A percentile compares a stretch with the other conserved stretches of the same genome.
These are phyloP conservation scores for Candida tibetensis DNA, from an alignment of 805 yeast genomes.

Conservation along the genomic window DNA sequence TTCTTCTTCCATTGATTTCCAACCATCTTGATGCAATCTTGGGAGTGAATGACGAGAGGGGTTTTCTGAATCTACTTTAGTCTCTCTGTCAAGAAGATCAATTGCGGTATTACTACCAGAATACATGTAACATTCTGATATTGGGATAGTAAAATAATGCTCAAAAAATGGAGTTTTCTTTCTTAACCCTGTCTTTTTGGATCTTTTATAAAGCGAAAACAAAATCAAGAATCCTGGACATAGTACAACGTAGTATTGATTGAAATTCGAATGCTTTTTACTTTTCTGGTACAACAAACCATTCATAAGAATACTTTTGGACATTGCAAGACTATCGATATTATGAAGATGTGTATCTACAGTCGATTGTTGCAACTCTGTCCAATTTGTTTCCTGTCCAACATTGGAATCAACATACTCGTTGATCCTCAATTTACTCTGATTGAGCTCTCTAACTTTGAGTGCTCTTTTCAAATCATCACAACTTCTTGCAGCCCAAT, in stretches of 20 bases:
- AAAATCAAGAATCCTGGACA: conserved; percentile 68
- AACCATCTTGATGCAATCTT: conserved; percentile 74
- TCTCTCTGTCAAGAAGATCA: conserved; percentile 51
- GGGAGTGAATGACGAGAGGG: conserved; percentile 65
- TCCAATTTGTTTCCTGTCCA: conserved; percentile 27
- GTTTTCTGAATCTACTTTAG: conserved; percentile 43
- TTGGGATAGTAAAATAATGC: conserved; percentile 57
- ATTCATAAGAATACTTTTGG: conserved; percentile 56
- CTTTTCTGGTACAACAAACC: conserved; percentile 72
- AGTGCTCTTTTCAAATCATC: conserved; percentile 40
- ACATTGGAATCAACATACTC: conserved; percentile 58
- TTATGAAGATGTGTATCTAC: conserved; percentile 56
- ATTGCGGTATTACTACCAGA: conserved; percentile 61
- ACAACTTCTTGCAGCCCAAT: conserved; percentile 55
- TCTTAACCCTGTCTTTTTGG: conserved; percentile 43
- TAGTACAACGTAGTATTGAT: conserved; percentile 56
- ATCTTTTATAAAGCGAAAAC: conserved; percentile 50
- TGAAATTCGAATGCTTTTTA: conserved; percentile 66
- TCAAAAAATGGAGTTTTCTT: conserved; percentile 48
- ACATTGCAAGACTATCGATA: conserved; percentile 56
- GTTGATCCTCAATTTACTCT: conserved; percentile 44
- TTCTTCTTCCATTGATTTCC: conserved; percentile 80
- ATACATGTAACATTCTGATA: conserved; percentile 70
- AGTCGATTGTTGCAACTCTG: conserved; percentile 27
- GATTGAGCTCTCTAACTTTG: conserved; percentile 43